A percentile compares a stretch with the other conserved stretches of the same genome.
Evolutionary conservation across 2,329 filamentous ascomycete genomes (phyloP).

Genomic region (Pyrenophora teres): DNA sequence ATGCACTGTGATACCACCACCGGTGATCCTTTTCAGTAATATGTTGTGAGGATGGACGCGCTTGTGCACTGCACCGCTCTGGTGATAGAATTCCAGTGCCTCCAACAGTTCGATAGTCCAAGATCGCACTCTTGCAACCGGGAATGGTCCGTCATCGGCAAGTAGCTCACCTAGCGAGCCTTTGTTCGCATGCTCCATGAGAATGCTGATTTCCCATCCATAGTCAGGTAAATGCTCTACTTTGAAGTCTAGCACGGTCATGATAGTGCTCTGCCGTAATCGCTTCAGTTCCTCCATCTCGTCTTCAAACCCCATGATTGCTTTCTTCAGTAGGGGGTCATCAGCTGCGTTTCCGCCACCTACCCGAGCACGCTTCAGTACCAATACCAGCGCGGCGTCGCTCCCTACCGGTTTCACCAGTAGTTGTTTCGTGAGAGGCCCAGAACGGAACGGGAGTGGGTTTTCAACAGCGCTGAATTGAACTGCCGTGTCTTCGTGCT

Average conservation of each 20-base stretch:
- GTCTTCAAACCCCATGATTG: conserved; percentile 75
- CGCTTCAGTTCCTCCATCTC: conserved; percentile 76
- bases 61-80: conserved; percentile 81
- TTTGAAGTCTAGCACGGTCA: conserved; percentile 82
- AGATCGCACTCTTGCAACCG: conserved; percentile 75
- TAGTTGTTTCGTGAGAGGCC: conserved; percentile 70
- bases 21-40: conserved; percentile 71
- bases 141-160: conserved; percentile 74
- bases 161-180: conserved; percentile 83
- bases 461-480: conserved; percentile 73
- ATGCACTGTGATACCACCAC: conserved; percentile 70
- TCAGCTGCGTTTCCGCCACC: conserved; percentile 60
- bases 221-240: conserved; percentile 60
- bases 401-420: conserved; percentile 71
- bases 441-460: conserved; percentile 65
- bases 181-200: conserved; percentile 78
- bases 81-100: conserved; percentile 84
- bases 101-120: conserved; percentile 94
- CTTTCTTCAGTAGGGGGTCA: conserved; percentile 72
- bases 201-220: conserved; percentile 73
- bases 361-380: conserved; percentile 60
- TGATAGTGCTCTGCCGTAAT: conserved; percentile 74
- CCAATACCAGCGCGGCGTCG: conserved; percentile 58
- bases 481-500: conserved; percentile 64
- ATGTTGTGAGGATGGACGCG: conserved; percentile 81